Base-by-base conservation (phyloP, 768 basidiomycete genomes). In the Panaeolus cyanescens region DNA sequence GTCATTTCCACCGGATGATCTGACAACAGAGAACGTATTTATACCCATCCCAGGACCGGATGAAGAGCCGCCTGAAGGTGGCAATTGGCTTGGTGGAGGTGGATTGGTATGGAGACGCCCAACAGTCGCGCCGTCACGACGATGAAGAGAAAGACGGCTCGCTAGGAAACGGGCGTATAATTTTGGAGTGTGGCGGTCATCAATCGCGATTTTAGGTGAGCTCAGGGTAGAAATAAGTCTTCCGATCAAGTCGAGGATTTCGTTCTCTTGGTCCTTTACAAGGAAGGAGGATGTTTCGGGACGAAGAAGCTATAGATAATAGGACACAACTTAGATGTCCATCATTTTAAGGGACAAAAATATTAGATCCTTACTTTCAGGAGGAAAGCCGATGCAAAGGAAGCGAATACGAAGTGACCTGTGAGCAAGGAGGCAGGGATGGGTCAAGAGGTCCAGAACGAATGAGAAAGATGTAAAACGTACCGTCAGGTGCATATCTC, bases 381-480 rank as follows among this genome's bases (percentile, higher is more conserved):
- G 57, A 93, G 76, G 76, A 93, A 93, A 0, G 91, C 92, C 25
- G 89, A 91, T 0, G 92, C 91, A 68, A 93, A 93, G 1, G 90
- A 84, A 2, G 88, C 84, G 67, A 92, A 93, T 32, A 93, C 81
- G 63, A 92, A 92, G 68, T 91, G 86, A 2, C 88, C 88, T 87
- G 58, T 4, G 50, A 54, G 61, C 22, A 40, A 33, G 40, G 37
- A 3, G 56, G 22, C 39, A 17, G 15, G 22, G 13, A 34, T 17
- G 36, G 7, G n/a, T 9, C 31, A 59, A 13, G 31, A 54, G n/a
- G n/a, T 9, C 31, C 57, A 13, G 31, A 54, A 17, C 4, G 30
- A 8, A 2, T 15, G 32, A 19, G 31, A 33, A 31, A 55, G 5
- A 30, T 61, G 32, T 54, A 40, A 36, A 61, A 66, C 74, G 65